phyloP scores from a whole-genome alignment of 768 basidiomycete genomes.

The Hemileccinum rubropunctum region DNA sequence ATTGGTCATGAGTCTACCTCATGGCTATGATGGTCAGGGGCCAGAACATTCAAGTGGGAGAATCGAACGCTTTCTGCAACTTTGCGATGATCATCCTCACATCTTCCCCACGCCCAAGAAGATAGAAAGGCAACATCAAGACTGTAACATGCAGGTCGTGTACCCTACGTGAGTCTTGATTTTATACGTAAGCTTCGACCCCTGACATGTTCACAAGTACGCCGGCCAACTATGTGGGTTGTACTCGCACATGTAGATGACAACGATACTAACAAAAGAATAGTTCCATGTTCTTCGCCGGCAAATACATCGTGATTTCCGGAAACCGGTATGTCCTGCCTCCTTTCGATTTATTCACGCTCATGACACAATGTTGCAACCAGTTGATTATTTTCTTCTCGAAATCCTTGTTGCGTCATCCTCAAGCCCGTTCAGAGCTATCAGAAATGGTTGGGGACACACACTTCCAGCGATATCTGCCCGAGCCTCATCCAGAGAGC shows the following conservation, averaged over 20 bases:
- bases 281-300: constrained; percentile 96
- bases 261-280: constrained; percentile 12
- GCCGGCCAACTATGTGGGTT: constrained; percentile 83
- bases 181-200: not conserved
- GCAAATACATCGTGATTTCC: constrained; percentile 96
- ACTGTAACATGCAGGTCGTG: constrained; percentile 99
- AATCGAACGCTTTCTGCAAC: constrained; percentile 94
- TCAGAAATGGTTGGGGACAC: constrained; percentile 89
- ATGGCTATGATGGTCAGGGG: constrained; percentile 98
- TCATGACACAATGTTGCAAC: not conserved
- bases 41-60: constrained; percentile 97
- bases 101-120: constrained; percentile 86
- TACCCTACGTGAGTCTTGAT: constrained; percentile 78
- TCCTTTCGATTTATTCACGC: not conserved
- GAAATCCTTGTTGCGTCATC: constrained; percentile 92
- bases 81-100: constrained; percentile 96
- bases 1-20: constrained; percentile 83
- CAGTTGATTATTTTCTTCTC: constrained; percentile 96
- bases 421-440: constrained; percentile 82
- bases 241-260: not conserved
- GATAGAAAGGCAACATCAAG: constrained; percentile 93
- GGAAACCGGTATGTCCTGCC: constrained; percentile 76
- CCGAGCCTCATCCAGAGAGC: constrained; percentile 71
- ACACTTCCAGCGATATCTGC: constrained; percentile 90
- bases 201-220: constrained; percentile 50